Base-by-base conservation (phyloP, 2,329 filamentous ascomycete genomes). In the Aspergillus cejpii region DNA sequence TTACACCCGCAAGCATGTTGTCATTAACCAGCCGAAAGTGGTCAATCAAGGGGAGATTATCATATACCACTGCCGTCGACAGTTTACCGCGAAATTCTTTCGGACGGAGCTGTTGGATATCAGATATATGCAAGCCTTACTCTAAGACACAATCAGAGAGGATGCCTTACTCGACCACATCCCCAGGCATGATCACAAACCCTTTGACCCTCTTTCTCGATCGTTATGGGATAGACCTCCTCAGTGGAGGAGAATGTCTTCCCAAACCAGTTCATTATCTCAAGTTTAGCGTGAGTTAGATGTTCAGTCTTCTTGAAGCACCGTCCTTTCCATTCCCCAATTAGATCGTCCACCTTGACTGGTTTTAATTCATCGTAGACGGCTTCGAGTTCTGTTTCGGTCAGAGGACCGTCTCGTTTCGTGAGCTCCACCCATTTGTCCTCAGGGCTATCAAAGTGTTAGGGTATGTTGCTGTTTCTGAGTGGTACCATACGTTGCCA, bases 301-400 rank as follows among this genome's bases (percentile, higher is more conserved):
- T 51, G 49, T 20, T 43, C 40, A 3, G 43, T 51, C 28, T n/a
- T n/a, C n/a, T 47, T 37, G 21, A 51, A 49, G 21, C 24, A 39
- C 10, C 45, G 40, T 1, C 49, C 49, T 14, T 42, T 43, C 43
- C 46, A 51, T 4, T 39, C 24, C 1, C 46, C 49, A 8, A 46
- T 6, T 8, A 48, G 15, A 4, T 39, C 17, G 7, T 36, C 33
- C 2, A 28, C 39, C 11, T 33, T 23, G 5, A 44, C 14, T 12
- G 49, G 43, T 3, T 23, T 14, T 3, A 42, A 20, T 17, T 34
- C 5, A 36, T 45, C 24, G 34, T 39, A 48, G 42, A 48, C 27
- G 14, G 29, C 21, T 26, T 48, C 26, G 1, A 47, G 10, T 14
- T 33, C 39, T 24, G 4, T 24, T 24, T 24, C 23, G 8, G 23